These are phyloP conservation scores for Lasiosphaeria ovina DNA, from an alignment of 495 filamentous ascomycete genomes.

Conservation along the genomic window DNA sequence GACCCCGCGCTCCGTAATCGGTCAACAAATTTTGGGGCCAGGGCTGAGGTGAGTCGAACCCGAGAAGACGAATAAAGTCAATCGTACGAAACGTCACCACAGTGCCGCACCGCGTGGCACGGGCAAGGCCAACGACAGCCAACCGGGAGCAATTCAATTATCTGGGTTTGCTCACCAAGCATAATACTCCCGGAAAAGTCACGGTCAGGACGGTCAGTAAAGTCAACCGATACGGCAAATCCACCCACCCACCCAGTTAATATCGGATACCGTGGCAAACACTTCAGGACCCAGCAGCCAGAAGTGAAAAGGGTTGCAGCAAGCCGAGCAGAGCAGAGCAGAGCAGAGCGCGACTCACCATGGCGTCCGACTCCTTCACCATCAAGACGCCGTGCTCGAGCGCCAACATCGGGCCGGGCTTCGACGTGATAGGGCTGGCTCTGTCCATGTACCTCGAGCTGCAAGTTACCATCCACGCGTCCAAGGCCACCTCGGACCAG, in stretches of 20 bases:
- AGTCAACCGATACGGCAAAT: neutral
- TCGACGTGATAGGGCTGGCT: constrained; percentile 94
- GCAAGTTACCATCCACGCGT: constrained; percentile 64
- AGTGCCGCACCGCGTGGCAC: too few relatives aligned
- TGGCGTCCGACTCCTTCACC: constrained; percentile 49
- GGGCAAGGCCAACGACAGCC: too few relatives aligned
- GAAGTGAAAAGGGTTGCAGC: too few relatives aligned
- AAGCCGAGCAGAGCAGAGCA: too few relatives aligned
- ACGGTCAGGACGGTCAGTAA: neutral
- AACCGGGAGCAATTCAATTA: too few relatives aligned
- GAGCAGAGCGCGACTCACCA: constrained; percentile 8
- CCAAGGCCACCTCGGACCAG: constrained; percentile 48
- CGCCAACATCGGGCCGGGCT: constrained; percentile 93
- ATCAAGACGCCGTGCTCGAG: constrained; percentile 81
- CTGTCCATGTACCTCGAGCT: constrained; percentile 88
- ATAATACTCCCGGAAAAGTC: too few relatives aligned
- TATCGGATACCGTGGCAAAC: too few relatives aligned
- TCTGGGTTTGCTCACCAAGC: too few relatives aligned
- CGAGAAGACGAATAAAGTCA: neutral
- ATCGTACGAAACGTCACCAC: too few relatives aligned
- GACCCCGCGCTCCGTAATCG: constrained; percentile 23
- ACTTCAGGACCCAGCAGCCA: neutral
- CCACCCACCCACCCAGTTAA: neutral
- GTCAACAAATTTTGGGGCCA: constrained; percentile 7
- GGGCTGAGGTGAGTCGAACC: neutral